A percentile compares a stretch with the other conserved stretches of the same genome.
Evolutionary conservation across 1,139 yeast genomes (phyloP).

Genomic region (Taiozyma sp.): DNA sequence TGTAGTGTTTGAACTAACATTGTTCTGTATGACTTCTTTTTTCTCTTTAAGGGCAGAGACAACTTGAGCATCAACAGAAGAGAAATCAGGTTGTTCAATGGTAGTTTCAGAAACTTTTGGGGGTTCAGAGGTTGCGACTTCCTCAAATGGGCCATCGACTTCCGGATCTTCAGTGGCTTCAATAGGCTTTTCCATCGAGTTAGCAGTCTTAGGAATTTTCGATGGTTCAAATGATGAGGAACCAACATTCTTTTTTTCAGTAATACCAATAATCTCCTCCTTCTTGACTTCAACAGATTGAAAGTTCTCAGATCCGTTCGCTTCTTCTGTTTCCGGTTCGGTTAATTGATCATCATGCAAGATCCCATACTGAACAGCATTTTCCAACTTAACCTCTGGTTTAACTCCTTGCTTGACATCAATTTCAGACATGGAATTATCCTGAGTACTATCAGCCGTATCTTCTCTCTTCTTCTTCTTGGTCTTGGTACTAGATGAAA

Average conservation of each 20-base stretch:
- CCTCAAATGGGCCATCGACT: not conserved
- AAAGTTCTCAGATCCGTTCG: not conserved
- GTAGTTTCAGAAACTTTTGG: not conserved
- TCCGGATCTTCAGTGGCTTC: not conserved
- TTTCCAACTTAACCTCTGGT: not conserved
- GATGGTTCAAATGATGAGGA: not conserved
- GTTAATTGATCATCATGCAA: not conserved
- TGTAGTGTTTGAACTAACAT: not conserved
- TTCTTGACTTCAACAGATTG: not conserved
- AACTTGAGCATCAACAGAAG: not conserved
- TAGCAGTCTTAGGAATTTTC: not conserved
- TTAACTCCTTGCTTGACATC: not conserved
- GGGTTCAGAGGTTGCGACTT: not conserved
- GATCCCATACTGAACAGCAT: not conserved
- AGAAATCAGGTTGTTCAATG: not conserved
- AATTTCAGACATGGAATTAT: not conserved
- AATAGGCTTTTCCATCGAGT: not conserved
- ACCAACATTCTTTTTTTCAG: not conserved
- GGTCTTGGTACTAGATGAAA: slow-evolving; percentile 17
- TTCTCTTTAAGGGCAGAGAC: not conserved
- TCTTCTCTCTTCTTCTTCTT: slow-evolving; percentile 9
- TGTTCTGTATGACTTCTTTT: too few species aligned
- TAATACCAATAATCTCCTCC: not conserved
- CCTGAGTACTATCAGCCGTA: not conserved
- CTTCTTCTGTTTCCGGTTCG: not conserved